Percentiles rank a stretch among this genome's conserved stretches.
Evolutionary conservation across 805 yeast genomes (phyloP).

Genomic region (Yarrowia bubula): DNA sequence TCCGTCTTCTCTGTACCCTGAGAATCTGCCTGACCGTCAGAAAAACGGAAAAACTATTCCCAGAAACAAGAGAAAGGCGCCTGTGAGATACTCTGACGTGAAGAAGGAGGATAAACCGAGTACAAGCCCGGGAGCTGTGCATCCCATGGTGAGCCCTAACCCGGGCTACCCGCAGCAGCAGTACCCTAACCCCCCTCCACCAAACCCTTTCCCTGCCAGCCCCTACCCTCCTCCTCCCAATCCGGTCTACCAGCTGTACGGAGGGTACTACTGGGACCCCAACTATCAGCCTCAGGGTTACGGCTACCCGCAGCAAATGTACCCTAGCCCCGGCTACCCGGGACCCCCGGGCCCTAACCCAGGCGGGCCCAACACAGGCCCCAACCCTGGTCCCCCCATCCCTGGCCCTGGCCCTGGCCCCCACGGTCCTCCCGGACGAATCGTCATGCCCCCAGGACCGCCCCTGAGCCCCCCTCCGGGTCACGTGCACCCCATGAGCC

Average conservation of each 20-base stretch:
- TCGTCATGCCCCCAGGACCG: no score
- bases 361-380: no score
- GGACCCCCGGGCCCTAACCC: background rate
- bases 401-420: background rate
- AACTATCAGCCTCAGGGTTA: background rate
- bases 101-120: background rate
- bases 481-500: no score
- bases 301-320: background rate
- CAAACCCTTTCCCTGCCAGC: background rate
- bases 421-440: background rate
- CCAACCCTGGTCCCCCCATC: background rate
- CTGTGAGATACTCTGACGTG: conserved; percentile 5
- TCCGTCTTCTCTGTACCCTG: conserved; percentile 11
- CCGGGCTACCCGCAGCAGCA: background rate
- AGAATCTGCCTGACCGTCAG: background rate
- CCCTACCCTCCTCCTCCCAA: background rate
- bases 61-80: background rate
- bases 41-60: conserved; percentile 2
- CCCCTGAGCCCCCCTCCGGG: no score
- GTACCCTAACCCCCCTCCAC: background rate
- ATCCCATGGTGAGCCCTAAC: background rate
- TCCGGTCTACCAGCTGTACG: background rate
- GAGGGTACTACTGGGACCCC: background rate
- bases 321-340: background rate
- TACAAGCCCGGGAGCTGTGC: background rate